Evolutionary conservation across 148 eudicot genomes (phyloP).

Genomic region (Drosera capensis): DNA sequence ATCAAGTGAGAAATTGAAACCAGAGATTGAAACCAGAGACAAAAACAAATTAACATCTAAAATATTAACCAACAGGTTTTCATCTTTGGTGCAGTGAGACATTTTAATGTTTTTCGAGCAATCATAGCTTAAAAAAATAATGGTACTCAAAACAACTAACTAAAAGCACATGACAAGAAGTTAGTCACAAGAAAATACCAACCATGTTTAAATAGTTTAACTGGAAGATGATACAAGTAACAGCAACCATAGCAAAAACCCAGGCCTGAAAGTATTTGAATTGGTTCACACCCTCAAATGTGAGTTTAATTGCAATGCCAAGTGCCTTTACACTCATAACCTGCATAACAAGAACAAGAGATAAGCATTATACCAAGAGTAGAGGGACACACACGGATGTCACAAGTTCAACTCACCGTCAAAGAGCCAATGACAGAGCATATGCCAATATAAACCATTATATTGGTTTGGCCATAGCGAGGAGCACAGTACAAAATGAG

Average conservation of each 20-base stretch:
- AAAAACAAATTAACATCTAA: neutral
- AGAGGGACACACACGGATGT: neutral
- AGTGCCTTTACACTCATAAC: constrained; percentile 96
- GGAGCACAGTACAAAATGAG: constrained; percentile 77
- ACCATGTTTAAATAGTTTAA: constrained; percentile 93
- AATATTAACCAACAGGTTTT: too few species aligned
- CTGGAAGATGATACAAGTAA: constrained; percentile 65
- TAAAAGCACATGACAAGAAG: neutral
- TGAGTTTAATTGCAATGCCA: constrained; percentile 86
- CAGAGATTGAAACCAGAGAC: neutral
- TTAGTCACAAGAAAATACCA: constrained; percentile 4
- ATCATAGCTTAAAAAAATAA: neutral
- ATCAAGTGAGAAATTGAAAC: neutral
- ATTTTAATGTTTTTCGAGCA: too few species aligned
- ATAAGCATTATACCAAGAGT: neutral
- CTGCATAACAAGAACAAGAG: constrained; percentile 25
- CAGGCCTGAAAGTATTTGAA: constrained; percentile 60
- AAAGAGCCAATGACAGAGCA: constrained; percentile 88
- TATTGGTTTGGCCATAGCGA: constrained; percentile 83
- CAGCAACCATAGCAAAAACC: constrained; percentile 81
- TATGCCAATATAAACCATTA: constrained; percentile 69
- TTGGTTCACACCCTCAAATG: constrained; percentile 79
- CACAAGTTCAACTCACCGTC: constrained; percentile 42
- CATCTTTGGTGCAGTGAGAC: too few species aligned
- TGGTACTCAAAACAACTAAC: neutral